Evolutionary conservation across 441 rosid species (phyloP).

Genomic region (Biscutella laevigata): DNA sequence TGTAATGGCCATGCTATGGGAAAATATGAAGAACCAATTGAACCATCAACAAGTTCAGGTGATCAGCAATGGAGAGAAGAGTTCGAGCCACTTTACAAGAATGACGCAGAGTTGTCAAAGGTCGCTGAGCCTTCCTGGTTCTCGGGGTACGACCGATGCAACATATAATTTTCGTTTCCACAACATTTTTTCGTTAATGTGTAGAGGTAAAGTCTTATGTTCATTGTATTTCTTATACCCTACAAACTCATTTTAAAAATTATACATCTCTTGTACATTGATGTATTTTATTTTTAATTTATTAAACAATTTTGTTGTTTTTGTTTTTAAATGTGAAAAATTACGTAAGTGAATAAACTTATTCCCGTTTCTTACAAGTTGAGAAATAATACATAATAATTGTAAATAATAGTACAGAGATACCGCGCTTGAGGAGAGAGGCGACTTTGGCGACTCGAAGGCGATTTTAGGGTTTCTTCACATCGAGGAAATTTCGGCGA

Average conservation of each 20-base stretch:
- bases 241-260: neutral
- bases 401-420: too few relatives aligned
- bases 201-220: constrained; percentile 6
- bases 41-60: constrained; percentile 27
- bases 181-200: constrained; percentile 14
- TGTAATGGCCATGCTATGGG: constrained; percentile 29
- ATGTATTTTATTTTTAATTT: too few relatives aligned
- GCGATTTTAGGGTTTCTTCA: too few relatives aligned
- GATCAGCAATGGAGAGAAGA: constrained; percentile 71
- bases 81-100: constrained; percentile 49
- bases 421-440: too few relatives aligned
- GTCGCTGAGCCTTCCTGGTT: constrained; percentile 80
- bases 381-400: too few relatives aligned
- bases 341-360: too few relatives aligned
- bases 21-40: constrained; percentile 40
- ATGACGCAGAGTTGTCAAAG: constrained; percentile 46
- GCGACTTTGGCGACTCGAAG: too few relatives aligned
- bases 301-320: too few relatives aligned
- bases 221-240: constrained; percentile 16
- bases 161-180: constrained; percentile 41
- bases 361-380: too few relatives aligned
- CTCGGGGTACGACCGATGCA: constrained; percentile 92
- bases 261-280: neutral
- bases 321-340: too few relatives aligned
- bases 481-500: too few relatives aligned